These are phyloP conservation scores for Tothia fuscella DNA, from an alignment of 2,329 filamentous ascomycete species.

Conservation along the genomic window DNA sequence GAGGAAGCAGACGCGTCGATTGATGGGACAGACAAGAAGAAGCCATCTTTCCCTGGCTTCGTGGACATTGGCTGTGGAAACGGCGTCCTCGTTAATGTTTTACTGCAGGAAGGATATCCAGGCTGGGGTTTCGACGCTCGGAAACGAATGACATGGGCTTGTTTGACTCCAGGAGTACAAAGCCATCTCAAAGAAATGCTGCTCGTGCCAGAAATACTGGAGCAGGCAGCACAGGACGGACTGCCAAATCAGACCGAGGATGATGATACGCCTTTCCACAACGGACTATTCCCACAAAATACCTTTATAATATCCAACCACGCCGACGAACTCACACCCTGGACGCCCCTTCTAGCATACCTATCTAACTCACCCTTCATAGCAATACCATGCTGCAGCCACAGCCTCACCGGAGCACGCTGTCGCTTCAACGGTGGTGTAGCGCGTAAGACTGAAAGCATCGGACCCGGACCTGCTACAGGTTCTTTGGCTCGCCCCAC, in stretches of 20 bases:
- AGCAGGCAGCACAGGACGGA: slow-evolving; percentile 2
- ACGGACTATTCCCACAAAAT: slow-evolving; percentile 55
- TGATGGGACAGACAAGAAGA: slow-evolving; percentile 8
- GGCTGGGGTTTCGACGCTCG: slow-evolving; percentile 92
- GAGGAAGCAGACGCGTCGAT: neutral
- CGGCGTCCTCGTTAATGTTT: slow-evolving; percentile 74
- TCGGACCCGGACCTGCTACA: slow-evolving; percentile 11
- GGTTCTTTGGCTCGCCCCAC: slow-evolving; percentile 17
- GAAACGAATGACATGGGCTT: slow-evolving; percentile 70
- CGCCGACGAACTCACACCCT: slow-evolving; percentile 88
- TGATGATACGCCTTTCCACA: slow-evolving; percentile 28
- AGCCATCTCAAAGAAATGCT: slow-evolving; percentile 45
- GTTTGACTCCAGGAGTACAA: slow-evolving; percentile 45
- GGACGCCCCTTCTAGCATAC: slow-evolving; percentile 81
- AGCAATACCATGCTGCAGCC: slow-evolving; percentile 90
- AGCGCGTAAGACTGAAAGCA: too few relatives aligned
- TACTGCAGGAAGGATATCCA: slow-evolving; percentile 65
- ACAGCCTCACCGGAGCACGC: slow-evolving; percentile 62
- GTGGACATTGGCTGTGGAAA: slow-evolving; percentile 96
- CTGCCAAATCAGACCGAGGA: neutral
- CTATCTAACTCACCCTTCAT: slow-evolving; percentile 71
- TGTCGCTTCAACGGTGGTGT: slow-evolving; percentile 39
- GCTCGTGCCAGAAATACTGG: slow-evolving; percentile 44
- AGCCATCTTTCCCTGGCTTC: slow-evolving; percentile 62
- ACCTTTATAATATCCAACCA: slow-evolving; percentile 97